Base-by-base conservation (phyloP, 1,284 basidiomycete species). In the Ganoderma lingzhi region DNA sequence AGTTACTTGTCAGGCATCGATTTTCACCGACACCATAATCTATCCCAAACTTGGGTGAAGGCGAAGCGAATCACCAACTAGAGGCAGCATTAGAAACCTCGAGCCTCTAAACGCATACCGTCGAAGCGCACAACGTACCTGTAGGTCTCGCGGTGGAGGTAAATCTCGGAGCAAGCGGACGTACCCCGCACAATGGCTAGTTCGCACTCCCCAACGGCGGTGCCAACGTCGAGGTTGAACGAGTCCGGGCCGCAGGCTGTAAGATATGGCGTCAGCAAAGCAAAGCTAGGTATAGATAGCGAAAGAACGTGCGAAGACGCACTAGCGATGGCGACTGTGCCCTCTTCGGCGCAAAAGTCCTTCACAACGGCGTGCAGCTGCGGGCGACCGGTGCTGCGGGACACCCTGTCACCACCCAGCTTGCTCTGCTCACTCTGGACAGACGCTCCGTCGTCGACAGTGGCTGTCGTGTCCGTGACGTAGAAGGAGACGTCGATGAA, bases 221-320 rank as follows among this genome's bases (percentile, higher is more conserved):
- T 82, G 12, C 82, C 74, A 8, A 81, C 80, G 62, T 82, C 81
- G 59, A 75, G 77, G 28, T 79, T 71, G 69, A 84, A 79, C 8
- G 75, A 75, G 3, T 76, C 74, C 0, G 83, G 82, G 0, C 83
- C 83, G 70, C 83, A 84, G 14, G 75, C 79, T 79, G 48, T 19
- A 55, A 10, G 19, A 60, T n/a, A 48, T 15, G 48, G 53, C 8
- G 42, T 48, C 42, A 23, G 15, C n/a, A 37, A 19, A 23, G 23
- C 23, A 23, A 23, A 23, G 23, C 23, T 23, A 23, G 23, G 23
- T 3, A 3, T 35, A 35, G 35, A 35, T 35, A 35, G 35, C 4
- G 4, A 8, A 35, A 35, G 35, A 8, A 35, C 35, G 35, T 3
- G 35, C 35, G 35, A 35, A 35, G 10, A 71, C 76, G 41, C 53